Base-by-base conservation (phyloP, 768 basidiomycete species). In the Phaeotremella skinneri region DNA sequence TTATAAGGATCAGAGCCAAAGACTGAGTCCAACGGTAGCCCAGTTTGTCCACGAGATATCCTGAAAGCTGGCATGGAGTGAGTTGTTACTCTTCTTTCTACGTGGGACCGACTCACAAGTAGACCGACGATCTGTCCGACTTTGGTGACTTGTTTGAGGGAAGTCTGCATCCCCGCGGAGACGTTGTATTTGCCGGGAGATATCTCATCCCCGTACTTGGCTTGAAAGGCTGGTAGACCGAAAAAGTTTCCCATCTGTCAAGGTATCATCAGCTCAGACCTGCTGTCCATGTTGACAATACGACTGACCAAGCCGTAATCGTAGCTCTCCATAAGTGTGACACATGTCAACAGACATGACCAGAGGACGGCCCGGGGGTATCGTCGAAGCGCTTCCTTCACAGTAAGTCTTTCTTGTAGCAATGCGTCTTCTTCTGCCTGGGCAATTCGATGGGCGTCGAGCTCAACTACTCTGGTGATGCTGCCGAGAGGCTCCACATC, bases 111-210 rank as follows among this genome's bases (percentile, higher is more conserved):
- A 30, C 70, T 54, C 61, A 64, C 21, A 42, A 26, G 16, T 43
- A 66, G 62, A 62, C 75, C 76, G 39, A 73, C 41, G 49, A 77
- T 69, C 31, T 68, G 68, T 32, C 78, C 75, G 45, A 67, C 66
- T 16, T 69, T 56, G 29, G 68, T 62, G 1, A 66, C 71, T 60
- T 75, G 73, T 31, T 61, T 56, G 6, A 79, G 56, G 3, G 67
- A 74, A 5, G 75, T 66, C 32, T 78, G 78, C 78, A 77, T 78
- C 0, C 63, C 63, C 0, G 78, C 70, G 3, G 73, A 64, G 56
- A 78, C 49, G 16, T 58, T 39, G 37, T 52, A 49, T 23, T 20
- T 52, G 27, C 55, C 21, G 2, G 27, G 48, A 9, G 56, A 62
- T 34, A 61, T 59, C 34, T 66, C 62, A 13, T 27, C 51, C 16